phyloP scores from a whole-genome alignment of 2,329 filamentous ascomycete genomes.

The Botrytis squamosa region DNA sequence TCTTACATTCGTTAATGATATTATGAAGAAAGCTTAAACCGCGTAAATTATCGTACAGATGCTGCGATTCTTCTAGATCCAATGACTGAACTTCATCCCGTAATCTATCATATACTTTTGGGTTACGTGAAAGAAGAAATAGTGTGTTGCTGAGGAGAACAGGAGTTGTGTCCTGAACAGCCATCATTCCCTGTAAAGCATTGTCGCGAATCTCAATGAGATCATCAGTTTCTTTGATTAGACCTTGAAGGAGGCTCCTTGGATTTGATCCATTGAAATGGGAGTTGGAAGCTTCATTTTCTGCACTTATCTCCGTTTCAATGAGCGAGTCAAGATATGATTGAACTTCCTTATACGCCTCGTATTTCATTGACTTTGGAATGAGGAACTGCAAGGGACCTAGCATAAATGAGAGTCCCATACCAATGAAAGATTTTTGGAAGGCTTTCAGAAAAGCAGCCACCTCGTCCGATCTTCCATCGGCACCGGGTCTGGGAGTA shows the following conservation, averaged over 20 bases:
- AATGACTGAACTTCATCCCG: neutral
- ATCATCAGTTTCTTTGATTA: constrained; percentile 6
- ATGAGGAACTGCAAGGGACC: constrained; percentile 10
- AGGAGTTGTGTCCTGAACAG: neutral
- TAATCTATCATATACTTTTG: neutral
- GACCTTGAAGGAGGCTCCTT: neutral
- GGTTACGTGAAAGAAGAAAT: constrained; percentile 9
- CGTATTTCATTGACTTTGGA: neutral
- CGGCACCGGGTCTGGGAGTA: neutral
- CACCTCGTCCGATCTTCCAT: too few species aligned
- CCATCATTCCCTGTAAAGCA: constrained; percentile 13
- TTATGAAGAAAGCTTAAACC: neutral
- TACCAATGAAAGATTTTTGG: neutral
- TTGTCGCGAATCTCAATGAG: constrained; percentile 11
- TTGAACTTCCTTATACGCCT: constrained; percentile 9
- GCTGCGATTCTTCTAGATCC: neutral
- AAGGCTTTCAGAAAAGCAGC: constrained; percentile 12
- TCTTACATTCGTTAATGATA: constrained; percentile 6
- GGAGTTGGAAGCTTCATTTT: neutral
- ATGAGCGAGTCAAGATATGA: constrained; percentile 13
- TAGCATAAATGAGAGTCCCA: constrained; percentile 17
- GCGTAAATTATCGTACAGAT: neutral
- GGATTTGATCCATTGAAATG: neutral
- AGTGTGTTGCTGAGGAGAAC: constrained; percentile 10
- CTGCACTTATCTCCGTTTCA: neutral